Evolutionary conservation across 163 green algal genomes (phyloP).

Genomic region (Chloroidium sp.): DNA sequence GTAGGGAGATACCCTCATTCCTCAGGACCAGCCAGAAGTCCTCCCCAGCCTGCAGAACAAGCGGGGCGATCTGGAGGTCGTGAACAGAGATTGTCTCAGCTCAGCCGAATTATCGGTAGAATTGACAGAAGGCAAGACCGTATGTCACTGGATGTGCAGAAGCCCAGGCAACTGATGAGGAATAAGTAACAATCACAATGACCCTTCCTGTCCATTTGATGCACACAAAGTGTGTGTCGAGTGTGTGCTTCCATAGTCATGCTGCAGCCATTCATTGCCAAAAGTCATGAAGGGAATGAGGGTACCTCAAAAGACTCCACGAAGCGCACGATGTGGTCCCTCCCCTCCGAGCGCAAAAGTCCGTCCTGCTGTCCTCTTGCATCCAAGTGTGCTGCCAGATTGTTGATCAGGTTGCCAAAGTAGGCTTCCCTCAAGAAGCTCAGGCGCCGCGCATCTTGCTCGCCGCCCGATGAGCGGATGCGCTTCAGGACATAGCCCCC

Average conservation of each 20-base stretch:
- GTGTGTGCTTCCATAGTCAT: no score
- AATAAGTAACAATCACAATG: no score
- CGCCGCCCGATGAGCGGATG: slow-evolving; percentile 21
- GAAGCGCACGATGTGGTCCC: slow-evolving; percentile 37
- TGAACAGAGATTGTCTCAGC: no score
- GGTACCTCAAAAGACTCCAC: slow-evolving; percentile 32
- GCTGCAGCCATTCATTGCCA: no score
- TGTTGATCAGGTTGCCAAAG: slow-evolving; percentile 44
- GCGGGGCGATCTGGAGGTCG: not conserved
- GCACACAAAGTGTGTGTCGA: no score
- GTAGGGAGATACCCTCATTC: slow-evolving; percentile 46
- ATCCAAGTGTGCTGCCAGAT: not conserved
- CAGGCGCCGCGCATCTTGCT: slow-evolving; percentile 8
- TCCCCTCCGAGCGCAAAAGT: slow-evolving; percentile 1
- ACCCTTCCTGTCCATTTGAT: no score
- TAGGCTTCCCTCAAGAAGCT: slow-evolving; percentile 48
- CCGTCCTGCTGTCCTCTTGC: not conserved
- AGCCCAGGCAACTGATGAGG: no score
- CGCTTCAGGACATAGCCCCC: slow-evolving; percentile 45
- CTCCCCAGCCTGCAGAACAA: slow-evolving; percentile 1
- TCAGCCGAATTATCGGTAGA: no score
- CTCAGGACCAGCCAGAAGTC: slow-evolving; percentile 49
- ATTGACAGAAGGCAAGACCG: no score
- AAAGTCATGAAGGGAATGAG: not conserved
- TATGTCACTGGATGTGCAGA: no score